Conservation (phyloP, 768 basidiomycete genomes). For the Coprinellus micaceus region DNA sequence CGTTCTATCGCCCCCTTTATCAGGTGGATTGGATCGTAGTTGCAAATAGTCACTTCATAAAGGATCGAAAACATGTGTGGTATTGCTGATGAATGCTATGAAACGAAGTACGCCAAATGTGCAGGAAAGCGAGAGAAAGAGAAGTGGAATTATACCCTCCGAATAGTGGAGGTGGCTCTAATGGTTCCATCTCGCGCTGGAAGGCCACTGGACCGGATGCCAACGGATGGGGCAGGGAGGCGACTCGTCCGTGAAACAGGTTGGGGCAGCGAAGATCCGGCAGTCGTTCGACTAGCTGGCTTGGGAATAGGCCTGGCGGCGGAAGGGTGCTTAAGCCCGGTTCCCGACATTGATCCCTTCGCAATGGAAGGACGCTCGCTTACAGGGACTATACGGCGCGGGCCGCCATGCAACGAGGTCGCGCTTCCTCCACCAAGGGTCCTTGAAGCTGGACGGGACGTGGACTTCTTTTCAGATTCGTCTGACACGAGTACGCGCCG, state of each 20-base stretch:
- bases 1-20: neutral
- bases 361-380: constrained; percentile 9
- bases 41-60: neutral
- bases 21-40: neutral
- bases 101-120: neutral
- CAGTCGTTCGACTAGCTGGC: neutral
- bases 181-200: neutral
- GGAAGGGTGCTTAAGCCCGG: neutral
- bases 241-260: constrained; percentile 1
- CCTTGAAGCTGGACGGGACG: constrained; percentile 4
- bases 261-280: constrained; percentile 8
- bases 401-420: constrained; percentile 23
- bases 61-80: neutral
- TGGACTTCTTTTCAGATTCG: constrained; percentile 17
- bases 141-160: neutral
- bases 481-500: constrained; percentile 29
- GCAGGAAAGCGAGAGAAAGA: neutral
- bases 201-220: neutral
- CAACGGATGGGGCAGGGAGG: constrained; percentile 11
- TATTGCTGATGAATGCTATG: neutral
- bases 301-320: neutral
- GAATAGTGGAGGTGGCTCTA: neutral
- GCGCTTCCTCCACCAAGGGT: constrained; percentile 11
- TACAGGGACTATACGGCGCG: constrained; percentile 35
- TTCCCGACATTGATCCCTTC: neutral